phyloP scores from a whole-genome alignment of 768 basidiomycete genomes.

The Phaffia australis region DNA sequence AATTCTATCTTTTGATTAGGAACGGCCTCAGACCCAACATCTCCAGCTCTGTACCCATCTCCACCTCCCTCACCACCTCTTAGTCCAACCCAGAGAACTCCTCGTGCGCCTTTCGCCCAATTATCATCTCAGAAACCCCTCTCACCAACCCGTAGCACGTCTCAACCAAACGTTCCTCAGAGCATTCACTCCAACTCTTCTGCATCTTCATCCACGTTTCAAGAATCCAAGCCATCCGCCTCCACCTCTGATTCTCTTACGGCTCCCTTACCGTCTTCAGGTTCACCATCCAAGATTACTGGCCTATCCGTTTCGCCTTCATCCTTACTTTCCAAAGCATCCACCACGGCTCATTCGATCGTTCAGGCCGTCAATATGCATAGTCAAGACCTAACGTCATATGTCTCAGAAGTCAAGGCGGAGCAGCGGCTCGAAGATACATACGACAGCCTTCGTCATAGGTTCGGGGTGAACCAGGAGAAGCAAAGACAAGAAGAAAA shows the following conservation, averaged over 20 bases:
- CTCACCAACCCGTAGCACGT: not conserved
- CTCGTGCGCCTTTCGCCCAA: not conserved
- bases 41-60: slow-evolving; percentile 13
- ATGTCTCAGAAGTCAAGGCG: slow-evolving; percentile 13
- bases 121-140: not conserved
- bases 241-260: not conserved
- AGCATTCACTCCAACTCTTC: not conserved
- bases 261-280: not conserved
- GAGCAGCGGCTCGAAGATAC: slow-evolving; percentile 19
- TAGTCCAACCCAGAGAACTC: not conserved
- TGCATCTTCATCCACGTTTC: not conserved
- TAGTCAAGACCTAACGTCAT: slow-evolving; percentile 5
- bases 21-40: not conserved
- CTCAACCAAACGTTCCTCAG: not conserved
- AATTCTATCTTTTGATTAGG: not conserved
- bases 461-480: not conserved
- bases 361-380: not conserved
- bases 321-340: slow-evolving; percentile 31
- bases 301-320: slow-evolving; percentile 31
- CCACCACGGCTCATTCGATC: slow-evolving; percentile 30
- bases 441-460: slow-evolving; percentile 12
- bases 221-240: not conserved
- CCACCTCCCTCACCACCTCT: slow-evolving; percentile 15
- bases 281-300: slow-evolving; percentile 20
- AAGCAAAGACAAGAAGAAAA: not conserved